Evolutionary conservation across 192 early-diverging fungal genomes (phyloP).

Genomic region (Pilobolus umbonatus): DNA sequence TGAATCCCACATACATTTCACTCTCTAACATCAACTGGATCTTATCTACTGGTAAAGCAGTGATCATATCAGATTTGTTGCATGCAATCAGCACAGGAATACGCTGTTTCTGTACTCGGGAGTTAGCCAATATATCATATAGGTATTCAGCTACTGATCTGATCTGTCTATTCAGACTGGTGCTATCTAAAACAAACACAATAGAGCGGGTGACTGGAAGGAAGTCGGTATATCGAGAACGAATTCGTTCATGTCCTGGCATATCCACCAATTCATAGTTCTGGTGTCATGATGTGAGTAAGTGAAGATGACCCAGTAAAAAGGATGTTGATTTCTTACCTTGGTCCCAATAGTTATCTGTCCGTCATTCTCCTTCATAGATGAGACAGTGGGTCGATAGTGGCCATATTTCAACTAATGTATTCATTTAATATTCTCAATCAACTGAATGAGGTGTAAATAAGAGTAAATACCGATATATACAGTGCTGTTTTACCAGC

Average conservation of each 20-base stretch:
- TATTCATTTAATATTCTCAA: neutral
- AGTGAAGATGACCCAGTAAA: too few species aligned
- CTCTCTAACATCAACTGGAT: constrained; percentile 66
- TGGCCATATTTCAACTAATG: constrained; percentile 48
- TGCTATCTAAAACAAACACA: constrained; percentile 78
- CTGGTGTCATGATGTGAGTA: neutral
- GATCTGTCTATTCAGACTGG: constrained; percentile 46
- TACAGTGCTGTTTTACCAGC: constrained; percentile 33
- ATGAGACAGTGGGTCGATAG: constrained; percentile 51
- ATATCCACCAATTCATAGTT: constrained; percentile 70
- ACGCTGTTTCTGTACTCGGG: constrained; percentile 47
- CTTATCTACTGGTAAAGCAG: constrained; percentile 60
- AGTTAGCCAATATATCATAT: constrained; percentile 75
- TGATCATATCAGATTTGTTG: constrained; percentile 79
- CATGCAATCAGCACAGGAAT: constrained; percentile 71
- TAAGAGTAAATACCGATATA: constrained; percentile 28
- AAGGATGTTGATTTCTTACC: constrained; percentile 29
- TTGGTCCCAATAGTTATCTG: constrained; percentile 39
- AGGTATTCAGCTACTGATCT: constrained; percentile 71
- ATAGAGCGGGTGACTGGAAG: constrained; percentile 61
- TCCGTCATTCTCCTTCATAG: constrained; percentile 70
- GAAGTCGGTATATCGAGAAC: constrained; percentile 68
- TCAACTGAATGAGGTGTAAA: too few species aligned
- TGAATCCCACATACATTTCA: constrained; percentile 63
- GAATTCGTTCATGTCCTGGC: constrained; percentile 83